A percentile compares a stretch with the other conserved stretches of the same genome.
These are phyloP conservation scores for Pseudocercospora cruenta DNA, from an alignment of 2,329 filamentous ascomycete species.

Conservation along the genomic window DNA sequence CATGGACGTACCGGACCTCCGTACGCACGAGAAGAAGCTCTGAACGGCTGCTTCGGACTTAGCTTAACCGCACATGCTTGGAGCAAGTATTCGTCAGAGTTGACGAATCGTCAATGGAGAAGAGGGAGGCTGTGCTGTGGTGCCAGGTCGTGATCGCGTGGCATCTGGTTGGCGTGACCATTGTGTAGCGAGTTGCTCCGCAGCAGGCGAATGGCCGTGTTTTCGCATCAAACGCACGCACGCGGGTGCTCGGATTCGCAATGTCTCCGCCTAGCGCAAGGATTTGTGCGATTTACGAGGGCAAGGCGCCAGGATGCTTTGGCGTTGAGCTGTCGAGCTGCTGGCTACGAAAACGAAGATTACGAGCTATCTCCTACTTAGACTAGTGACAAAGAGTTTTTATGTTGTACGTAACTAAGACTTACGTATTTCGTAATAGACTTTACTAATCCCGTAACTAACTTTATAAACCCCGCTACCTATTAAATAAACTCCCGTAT, in stretches of 20 bases:
- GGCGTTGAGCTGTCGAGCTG: background rate
- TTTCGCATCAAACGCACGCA: background rate
- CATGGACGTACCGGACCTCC: background rate
- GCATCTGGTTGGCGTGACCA: slow-evolving; percentile 6
- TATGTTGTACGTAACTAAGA: too few species aligned
- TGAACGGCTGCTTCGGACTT: slow-evolving; percentile 3
- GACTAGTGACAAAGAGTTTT: too few species aligned
- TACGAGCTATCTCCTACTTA: too few species aligned
- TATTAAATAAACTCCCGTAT: too few species aligned
- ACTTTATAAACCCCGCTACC: too few species aligned
- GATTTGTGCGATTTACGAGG: slow-evolving; percentile 2
- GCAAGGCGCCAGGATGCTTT: background rate
- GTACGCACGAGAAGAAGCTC: slow-evolving; percentile 1
- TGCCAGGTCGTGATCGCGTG: background rate
- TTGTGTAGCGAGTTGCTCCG: background rate
- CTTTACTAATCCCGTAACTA: too few species aligned
- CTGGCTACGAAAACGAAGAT: background rate
- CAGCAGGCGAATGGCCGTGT: background rate
- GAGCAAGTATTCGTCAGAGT: slow-evolving; percentile 2
- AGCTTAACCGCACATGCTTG: slow-evolving; percentile 1
- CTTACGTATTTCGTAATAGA: too few species aligned
- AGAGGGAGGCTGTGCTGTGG: slow-evolving; percentile 2
- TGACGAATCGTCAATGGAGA: background rate
- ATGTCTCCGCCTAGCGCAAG: background rate
- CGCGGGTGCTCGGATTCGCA: slow-evolving; percentile 4